A percentile compares a stretch with the other conserved stretches of the same genome.
These are phyloP conservation scores for Cryptosporidium felis DNA, from an alignment of 169 alveolate species.

Conservation along the genomic window DNA sequence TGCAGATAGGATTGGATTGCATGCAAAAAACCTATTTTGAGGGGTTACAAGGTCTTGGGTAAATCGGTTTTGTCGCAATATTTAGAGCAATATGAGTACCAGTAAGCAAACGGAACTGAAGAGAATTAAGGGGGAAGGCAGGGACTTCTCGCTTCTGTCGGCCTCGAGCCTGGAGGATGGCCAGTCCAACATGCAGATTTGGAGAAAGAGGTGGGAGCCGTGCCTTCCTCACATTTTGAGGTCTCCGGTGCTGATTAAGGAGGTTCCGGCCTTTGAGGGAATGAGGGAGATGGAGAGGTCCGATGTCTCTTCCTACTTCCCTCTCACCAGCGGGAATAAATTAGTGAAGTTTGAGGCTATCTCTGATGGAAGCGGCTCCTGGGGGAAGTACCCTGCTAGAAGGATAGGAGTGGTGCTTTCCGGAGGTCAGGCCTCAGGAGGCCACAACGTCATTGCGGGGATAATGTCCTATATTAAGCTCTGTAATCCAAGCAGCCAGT, in stretches of 20 bases:
- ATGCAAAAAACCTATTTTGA: too few relatives aligned
- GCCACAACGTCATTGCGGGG: slow-evolving; percentile 88
- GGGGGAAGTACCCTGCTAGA: slow-evolving; percentile 59
- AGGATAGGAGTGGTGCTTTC: slow-evolving; percentile 80
- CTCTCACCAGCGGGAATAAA: neutral
- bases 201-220: slow-evolving; percentile 44
- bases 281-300: neutral
- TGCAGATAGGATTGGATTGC: too few relatives aligned
- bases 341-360: slow-evolving; percentile 40
- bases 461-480: slow-evolving; percentile 81
- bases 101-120: slow-evolving; percentile 20
- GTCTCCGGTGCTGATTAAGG: slow-evolving; percentile 16
- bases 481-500: slow-evolving; percentile 79
- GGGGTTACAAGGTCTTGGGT: too few relatives aligned
- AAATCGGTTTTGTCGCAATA: neutral
- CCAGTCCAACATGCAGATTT: slow-evolving; percentile 33
- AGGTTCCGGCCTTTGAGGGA: slow-evolving; percentile 14
- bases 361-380: slow-evolving; percentile 35
- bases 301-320: slow-evolving; percentile 40
- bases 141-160: neutral
- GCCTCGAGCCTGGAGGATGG: slow-evolving; percentile 28
- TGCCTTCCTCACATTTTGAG: slow-evolving; percentile 49
- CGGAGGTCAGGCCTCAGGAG: slow-evolving; percentile 91
- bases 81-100: neutral
- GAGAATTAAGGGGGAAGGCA: slow-evolving; percentile 7